Conservation (phyloP, 2,329 filamentous ascomycete genomes). For the Botrytis medusae region DNA sequence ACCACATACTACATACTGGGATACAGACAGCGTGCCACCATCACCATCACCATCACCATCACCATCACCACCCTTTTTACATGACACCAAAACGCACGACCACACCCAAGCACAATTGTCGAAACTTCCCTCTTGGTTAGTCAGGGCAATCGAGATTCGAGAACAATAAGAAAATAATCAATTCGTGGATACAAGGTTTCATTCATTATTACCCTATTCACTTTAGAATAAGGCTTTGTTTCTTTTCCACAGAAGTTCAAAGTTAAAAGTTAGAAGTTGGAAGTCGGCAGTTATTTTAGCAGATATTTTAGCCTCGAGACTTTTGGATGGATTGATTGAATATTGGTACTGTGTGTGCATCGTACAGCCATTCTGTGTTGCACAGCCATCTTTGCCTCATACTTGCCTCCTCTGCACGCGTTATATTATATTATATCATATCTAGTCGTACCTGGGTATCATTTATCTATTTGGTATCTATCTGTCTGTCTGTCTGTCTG, state of each 20-base stretch:
- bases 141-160: background rate
- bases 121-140: background rate
- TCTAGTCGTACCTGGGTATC: too few relatives aligned
- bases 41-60: background rate
- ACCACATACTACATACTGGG: background rate
- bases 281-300: too few relatives aligned
- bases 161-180: background rate
- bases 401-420: background rate
- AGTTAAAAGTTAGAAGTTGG: background rate
- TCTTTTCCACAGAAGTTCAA: background rate
- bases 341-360: too few relatives aligned
- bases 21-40: background rate
- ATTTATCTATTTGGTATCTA: background rate
- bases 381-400: conserved; percentile 1
- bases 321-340: background rate
- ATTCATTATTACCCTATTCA: background rate
- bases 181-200: background rate
- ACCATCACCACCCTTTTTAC: background rate
- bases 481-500: background rate
- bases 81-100: background rate
- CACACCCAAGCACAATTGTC: background rate
- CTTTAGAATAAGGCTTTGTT: background rate
- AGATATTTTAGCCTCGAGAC: background rate
- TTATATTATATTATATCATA: background rate
- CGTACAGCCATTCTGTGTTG: background rate